A percentile compares a stretch with the other conserved stretches of the same genome.
phyloP scores from a whole-genome alignment of 2,329 filamentous ascomycete species.

The Arthrobotrys conoides region DNA sequence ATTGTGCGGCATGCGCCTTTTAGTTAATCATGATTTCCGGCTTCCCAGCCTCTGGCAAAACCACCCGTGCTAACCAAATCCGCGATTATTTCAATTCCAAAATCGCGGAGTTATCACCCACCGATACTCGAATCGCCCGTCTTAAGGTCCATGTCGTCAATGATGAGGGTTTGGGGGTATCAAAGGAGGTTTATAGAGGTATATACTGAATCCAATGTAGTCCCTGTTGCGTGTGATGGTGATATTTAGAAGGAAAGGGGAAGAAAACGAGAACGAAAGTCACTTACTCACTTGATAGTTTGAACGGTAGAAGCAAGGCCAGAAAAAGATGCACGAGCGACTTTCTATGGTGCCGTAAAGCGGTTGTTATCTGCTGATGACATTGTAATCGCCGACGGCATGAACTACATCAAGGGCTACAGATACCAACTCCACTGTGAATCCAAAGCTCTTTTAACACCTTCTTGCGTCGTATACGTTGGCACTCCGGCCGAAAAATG shows the following conservation, averaged over 20 bases:
- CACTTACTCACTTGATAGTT: constrained; percentile 54
- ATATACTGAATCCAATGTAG: background rate
- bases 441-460: constrained; percentile 82
- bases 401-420: constrained; percentile 93
- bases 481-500: constrained; percentile 70
- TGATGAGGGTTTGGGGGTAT: constrained; percentile 61
- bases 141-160: constrained; percentile 63
- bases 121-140: constrained; percentile 49
- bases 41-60: constrained; percentile 78
- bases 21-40: constrained; percentile 79
- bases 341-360: constrained; percentile 83
- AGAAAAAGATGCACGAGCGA: constrained; percentile 85
- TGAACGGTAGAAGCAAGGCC: constrained; percentile 65
- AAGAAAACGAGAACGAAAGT: constrained; percentile 1
- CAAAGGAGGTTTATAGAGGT: constrained; percentile 61
- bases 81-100: constrained; percentile 75
- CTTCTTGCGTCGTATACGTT: constrained; percentile 77
- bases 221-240: background rate
- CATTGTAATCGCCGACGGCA: constrained; percentile 82
- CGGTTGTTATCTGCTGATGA: constrained; percentile 79
- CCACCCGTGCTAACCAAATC: constrained; percentile 77
- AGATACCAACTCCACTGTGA: constrained; percentile 89
- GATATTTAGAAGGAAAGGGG: background rate
- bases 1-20: background rate
- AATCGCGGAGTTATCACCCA: constrained; percentile 67